phyloP scores from a whole-genome alignment of 345 rosid genomes.

The Rubroshorea leprosula region DNA sequence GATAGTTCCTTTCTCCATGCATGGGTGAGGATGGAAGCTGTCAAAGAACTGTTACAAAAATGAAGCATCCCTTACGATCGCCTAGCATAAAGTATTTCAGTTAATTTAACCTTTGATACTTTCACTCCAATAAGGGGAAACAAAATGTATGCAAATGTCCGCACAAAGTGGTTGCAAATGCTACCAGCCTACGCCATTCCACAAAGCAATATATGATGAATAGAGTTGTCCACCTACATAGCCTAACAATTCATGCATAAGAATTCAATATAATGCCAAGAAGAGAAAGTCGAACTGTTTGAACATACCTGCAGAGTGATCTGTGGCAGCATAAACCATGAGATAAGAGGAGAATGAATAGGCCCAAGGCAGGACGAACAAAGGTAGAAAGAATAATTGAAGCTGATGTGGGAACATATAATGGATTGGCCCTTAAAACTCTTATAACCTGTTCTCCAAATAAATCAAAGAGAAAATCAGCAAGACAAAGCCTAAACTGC shows the following conservation, averaged over 20 bases:
- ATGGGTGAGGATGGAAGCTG: constrained; percentile 59
- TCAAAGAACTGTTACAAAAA: constrained; percentile 50
- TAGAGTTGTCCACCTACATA: too few species aligned
- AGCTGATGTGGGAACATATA: constrained; percentile 41
- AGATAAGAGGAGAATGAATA: constrained; percentile 51
- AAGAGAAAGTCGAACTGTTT: neutral
- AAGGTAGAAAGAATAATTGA: constrained; percentile 61
- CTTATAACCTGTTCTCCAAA: constrained; percentile 56
- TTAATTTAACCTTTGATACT: too few species aligned
- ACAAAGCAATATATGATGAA: too few species aligned
- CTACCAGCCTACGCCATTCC: too few species aligned
- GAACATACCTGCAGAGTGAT: constrained; percentile 67
- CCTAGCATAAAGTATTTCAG: too few species aligned
- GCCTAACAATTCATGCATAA: constrained; percentile 8
- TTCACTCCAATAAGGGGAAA: neutral
- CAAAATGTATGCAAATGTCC: too few species aligned
- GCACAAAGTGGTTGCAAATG: neutral
- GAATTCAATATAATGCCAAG: neutral
- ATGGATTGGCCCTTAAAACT: constrained; percentile 57
- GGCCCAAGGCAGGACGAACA: constrained; percentile 90
- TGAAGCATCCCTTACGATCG: constrained; percentile 25
- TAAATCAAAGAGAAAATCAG: constrained; percentile 8
- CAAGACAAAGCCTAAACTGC: constrained; percentile 11
- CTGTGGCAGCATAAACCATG: constrained; percentile 72
- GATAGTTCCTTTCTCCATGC: constrained; percentile 42